These are phyloP conservation scores for Bipolaris oryzae DNA, from an alignment of 2,329 filamentous ascomycete genomes.

Conservation along the genomic window DNA sequence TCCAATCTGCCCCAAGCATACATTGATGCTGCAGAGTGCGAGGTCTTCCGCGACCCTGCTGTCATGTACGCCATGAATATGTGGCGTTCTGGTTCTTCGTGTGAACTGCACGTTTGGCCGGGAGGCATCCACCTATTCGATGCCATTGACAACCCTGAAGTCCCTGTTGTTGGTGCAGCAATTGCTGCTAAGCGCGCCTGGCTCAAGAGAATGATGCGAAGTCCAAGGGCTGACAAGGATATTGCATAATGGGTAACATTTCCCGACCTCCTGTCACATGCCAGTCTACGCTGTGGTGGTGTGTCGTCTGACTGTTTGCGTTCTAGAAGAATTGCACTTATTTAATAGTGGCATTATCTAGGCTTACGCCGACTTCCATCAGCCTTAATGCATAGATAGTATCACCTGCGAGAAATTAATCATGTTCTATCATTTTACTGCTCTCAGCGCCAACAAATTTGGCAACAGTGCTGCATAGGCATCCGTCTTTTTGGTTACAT, in stretches of 20 bases:
- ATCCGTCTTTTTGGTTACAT: no score
- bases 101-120: conserved; percentile 28
- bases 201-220: neutral
- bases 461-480: no score
- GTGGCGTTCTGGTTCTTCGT: conserved; percentile 27
- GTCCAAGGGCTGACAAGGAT: neutral
- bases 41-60: conserved; percentile 26
- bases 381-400: no score
- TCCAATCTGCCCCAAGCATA: conserved; percentile 24
- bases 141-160: conserved; percentile 15
- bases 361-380: neutral
- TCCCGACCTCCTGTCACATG: neutral
- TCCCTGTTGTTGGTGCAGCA: conserved; percentile 12
- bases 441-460: no score
- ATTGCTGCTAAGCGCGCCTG: conserved; percentile 7
- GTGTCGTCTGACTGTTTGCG: neutral
- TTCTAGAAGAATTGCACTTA: neutral
- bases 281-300: neutral
- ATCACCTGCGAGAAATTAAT: no score
- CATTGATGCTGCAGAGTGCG: conserved; percentile 29
- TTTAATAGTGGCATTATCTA: neutral
- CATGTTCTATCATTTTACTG: no score
- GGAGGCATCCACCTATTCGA: conserved; percentile 23
- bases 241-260: neutral
- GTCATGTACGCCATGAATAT: conserved; percentile 21